Evolutionary conservation across 768 basidiomycete species (phyloP), one percentile per base, ranked within the genome.

Genomic region (Suillus subaureus): DNA sequence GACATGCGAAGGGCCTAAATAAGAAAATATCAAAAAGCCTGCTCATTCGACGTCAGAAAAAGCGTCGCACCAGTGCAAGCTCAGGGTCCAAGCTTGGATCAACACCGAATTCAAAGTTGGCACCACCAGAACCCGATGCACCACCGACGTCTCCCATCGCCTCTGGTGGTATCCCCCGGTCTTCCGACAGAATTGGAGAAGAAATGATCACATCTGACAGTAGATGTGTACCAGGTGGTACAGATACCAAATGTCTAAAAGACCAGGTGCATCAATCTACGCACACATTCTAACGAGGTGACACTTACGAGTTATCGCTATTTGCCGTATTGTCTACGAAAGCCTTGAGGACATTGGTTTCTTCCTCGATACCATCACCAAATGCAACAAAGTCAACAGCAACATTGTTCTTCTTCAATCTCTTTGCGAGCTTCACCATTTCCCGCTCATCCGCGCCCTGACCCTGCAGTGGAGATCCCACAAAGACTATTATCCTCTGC

Each of bases 371-470:
- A 6, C 89, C 92, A 71, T 97, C 96, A 1, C 97, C 97, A 77
- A 94, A 98, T 6, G 86, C 86, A 35, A 99, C 82, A 61, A 99
- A 83, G 77, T 99, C 97, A 31, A 99, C 85, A 1, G 96, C 93
- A 51, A 99, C 95, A 71, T 98, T 99, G 77, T 99, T 99, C 89
- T 99, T 99, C 85, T 98, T 98, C 67, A 99, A 83, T 78, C 95
- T 97, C 84, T 96, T 97, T 12, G 96, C 97, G 42, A 99, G 86
- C 75, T 89, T 91, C 70, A 92, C 81, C 86, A 96, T 89, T 62
- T 84, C 83, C 70, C 91, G 89, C 74, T 94, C 92, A 65, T 93
- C 90, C 13, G 89, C 86, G 9, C 83, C 89, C 37, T 81, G 75
- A 37, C 87, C 89, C 26, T 86, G 83, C n/a, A 96, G 78, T 2